These are phyloP conservation scores for Eragrostis curvula DNA, from an alignment of 176 grass and related monocot species.

Conservation along the genomic window DNA sequence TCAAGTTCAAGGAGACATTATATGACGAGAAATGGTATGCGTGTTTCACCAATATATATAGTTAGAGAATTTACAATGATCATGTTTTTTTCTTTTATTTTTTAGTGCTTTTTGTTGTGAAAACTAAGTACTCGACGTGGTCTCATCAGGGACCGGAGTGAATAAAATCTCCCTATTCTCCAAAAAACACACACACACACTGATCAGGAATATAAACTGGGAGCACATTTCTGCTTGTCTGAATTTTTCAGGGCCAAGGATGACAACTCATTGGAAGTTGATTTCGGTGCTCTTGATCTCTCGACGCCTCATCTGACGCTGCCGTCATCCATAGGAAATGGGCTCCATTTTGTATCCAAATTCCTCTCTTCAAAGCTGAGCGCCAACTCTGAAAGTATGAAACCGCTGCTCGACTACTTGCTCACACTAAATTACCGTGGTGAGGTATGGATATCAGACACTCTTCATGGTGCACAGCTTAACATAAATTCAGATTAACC, in stretches of 20 bases:
- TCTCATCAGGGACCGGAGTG: too few species aligned
- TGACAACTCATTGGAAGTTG: conserved; percentile 81
- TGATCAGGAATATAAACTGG: conserved; percentile 3
- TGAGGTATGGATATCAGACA: conserved; percentile 55
- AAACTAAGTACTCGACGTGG: too few species aligned
- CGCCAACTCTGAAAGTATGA: conserved; percentile 69
- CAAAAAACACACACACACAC: too few species aligned
- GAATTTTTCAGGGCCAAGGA: conserved; percentile 76
- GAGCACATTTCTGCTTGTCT: conserved; percentile 10
- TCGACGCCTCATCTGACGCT: conserved; percentile 73
- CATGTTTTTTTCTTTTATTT: too few species aligned
- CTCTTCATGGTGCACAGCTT: not conserved
- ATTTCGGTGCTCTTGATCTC: conserved; percentile 80
- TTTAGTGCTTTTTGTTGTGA: too few species aligned
- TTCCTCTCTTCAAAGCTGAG: conserved; percentile 76
- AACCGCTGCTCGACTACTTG: conserved; percentile 81
- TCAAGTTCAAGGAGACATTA: conserved; percentile 88
- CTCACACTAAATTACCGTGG: conserved; percentile 69
- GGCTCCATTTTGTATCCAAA: conserved; percentile 78
- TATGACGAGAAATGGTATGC: conserved; percentile 86
- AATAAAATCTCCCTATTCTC: too few species aligned
- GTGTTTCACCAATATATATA: not conserved
- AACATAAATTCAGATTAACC: not conserved
- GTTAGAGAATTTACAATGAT: not conserved
- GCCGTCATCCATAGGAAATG: conserved; percentile 89